These are phyloP conservation scores for Botrytis squamosa DNA, from an alignment of 2,329 filamentous ascomycete species.

Conservation along the genomic window DNA sequence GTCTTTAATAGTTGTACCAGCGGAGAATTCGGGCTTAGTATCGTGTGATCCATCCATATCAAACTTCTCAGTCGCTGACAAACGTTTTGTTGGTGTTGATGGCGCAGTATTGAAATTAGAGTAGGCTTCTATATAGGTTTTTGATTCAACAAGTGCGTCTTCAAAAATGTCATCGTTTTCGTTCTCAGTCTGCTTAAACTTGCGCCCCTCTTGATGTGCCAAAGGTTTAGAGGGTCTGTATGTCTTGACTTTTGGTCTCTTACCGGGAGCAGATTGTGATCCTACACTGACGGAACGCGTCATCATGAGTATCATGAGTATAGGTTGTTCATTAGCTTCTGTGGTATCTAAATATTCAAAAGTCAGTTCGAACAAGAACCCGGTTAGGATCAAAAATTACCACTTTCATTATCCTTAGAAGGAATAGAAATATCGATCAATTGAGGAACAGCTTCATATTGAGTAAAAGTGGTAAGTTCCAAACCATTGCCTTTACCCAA, in stretches of 20 bases:
- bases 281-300: neutral
- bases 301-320: too few relatives aligned
- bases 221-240: neutral
- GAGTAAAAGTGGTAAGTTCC: constrained; percentile 5
- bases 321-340: neutral
- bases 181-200: neutral
- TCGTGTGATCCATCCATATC: constrained; percentile 18
- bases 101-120: constrained; percentile 12
- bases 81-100: constrained; percentile 4
- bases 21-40: constrained; percentile 2
- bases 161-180: neutral
- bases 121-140: neutral
- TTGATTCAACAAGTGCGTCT: neutral
- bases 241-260: constrained; percentile 2
- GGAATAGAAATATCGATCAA: constrained; percentile 4
- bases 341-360: neutral
- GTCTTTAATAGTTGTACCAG: constrained; percentile 15
- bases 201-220: neutral
- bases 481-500: neutral
- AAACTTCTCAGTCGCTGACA: neutral
- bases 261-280: neutral
- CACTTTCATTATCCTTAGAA: neutral
- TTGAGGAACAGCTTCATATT: neutral
- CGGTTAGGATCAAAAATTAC: neutral
- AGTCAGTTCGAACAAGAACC: neutral